A percentile compares a stretch with the other conserved stretches of the same genome.
These are phyloP conservation scores for apple (Malus domestica) DNA, from an alignment of 306 rosid species.

Conservation along the genomic window DNA sequence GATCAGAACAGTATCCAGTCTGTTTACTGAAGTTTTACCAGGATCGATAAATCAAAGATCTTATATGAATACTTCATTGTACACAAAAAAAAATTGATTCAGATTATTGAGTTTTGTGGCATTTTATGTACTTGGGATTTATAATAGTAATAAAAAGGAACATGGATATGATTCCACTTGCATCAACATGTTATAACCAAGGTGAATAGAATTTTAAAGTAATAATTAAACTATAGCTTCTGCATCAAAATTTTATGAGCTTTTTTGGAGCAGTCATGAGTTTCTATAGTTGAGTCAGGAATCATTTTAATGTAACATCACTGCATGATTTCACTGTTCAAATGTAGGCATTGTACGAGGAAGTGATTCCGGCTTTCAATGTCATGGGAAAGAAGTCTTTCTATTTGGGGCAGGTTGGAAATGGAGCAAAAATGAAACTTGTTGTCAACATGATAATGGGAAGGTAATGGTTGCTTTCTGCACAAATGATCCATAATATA, in stretches of 20 bases:
- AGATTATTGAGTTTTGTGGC: not conserved
- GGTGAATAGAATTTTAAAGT: not conserved
- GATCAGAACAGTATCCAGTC: not conserved
- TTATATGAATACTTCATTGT: not conserved
- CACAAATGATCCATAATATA: not conserved
- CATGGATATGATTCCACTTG: not conserved
- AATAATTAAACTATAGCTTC: not conserved
- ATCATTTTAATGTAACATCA: not conserved
- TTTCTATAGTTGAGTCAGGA: not conserved
- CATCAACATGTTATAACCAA: not conserved
- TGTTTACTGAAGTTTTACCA: not conserved
- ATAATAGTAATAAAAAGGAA: not conserved
- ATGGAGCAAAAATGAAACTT: constrained; percentile 95
- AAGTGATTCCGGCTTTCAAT: constrained; percentile 57
- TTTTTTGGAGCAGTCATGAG: not conserved
- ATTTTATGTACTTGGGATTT: not conserved
- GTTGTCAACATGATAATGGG: constrained; percentile 98
- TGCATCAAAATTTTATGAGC: not conserved
- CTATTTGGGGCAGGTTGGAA: constrained; percentile 85
- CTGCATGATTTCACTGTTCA: constrained; percentile 13
- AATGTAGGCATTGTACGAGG: constrained; percentile 56
- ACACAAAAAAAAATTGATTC: not conserved
- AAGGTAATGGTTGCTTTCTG: constrained; percentile 41
- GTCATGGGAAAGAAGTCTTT: constrained; percentile 79
- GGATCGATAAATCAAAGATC: not conserved